Percentiles rank a stretch among this genome's conserved stretches.
Evolutionary conservation across 2,329 filamentous ascomycete genomes (phyloP).

Genomic region (Scedosporium boydii): DNA sequence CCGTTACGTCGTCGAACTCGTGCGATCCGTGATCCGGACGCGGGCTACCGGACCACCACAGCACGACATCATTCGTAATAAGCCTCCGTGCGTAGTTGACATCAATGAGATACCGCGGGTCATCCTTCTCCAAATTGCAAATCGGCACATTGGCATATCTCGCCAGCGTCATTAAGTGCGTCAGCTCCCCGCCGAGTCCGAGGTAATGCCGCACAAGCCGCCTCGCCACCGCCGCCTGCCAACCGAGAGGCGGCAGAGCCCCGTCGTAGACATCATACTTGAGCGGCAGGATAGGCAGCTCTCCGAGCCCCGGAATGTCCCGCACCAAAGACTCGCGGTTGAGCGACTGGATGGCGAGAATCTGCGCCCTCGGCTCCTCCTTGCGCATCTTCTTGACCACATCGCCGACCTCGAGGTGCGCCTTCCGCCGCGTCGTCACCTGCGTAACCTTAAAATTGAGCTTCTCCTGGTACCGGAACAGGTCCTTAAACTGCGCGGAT

Average conservation of each 20-base stretch:
- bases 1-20: constrained; percentile 82
- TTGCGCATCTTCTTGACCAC: constrained; percentile 82
- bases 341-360: constrained; percentile 86
- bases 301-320: constrained; percentile 73
- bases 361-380: constrained; percentile 69
- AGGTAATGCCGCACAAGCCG: constrained; percentile 84
- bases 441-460: constrained; percentile 79
- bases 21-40: constrained; percentile 92
- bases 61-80: constrained; percentile 81
- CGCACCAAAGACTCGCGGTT: constrained; percentile 73
- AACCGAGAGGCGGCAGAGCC: constrained; percentile 81
- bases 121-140: constrained; percentile 90
- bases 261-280: constrained; percentile 77
- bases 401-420: constrained; percentile 79
- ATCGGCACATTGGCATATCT: constrained; percentile 90
- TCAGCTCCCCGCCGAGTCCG: constrained; percentile 83
- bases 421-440: constrained; percentile 82
- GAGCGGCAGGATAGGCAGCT: constrained; percentile 75
- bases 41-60: constrained; percentile 91
- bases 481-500: constrained; percentile 51
- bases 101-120: constrained; percentile 91
- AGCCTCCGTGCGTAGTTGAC: constrained; percentile 86
- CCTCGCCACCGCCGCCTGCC: constrained; percentile 83
- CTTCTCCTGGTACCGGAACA: constrained; percentile 79
- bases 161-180: constrained; percentile 78